Percentiles rank a stretch among this genome's conserved stretches.
Evolutionary conservation across 2,329 filamentous ascomycete genomes (phyloP).

Genomic region (Bisporella sp.): DNA sequence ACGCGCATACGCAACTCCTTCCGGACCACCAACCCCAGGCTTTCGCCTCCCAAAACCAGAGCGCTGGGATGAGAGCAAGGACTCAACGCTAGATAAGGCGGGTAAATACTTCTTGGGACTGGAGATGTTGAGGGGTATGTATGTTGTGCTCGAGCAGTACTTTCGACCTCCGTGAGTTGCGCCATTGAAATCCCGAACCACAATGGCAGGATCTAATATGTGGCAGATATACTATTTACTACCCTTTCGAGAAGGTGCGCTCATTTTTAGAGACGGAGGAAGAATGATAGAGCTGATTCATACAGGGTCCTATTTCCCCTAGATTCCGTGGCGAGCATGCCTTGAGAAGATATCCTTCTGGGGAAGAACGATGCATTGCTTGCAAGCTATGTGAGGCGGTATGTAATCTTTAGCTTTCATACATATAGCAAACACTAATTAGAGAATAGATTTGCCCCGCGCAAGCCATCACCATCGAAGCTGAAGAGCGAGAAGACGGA

Average conservation of each 20-base stretch:
- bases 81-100: conserved; percentile 72
- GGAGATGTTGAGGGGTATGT: conserved; percentile 97
- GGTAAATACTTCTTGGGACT: conserved; percentile 93
- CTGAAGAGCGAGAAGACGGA: conserved; percentile 94
- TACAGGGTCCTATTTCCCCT: conserved; percentile 85
- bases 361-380: conserved; percentile 97
- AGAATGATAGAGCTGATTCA: conserved; percentile 16
- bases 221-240: conserved; percentile 89
- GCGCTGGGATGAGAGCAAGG: conserved; percentile 74
- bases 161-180: conserved; percentile 88
- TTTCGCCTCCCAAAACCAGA: conserved; percentile 71
- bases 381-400: conserved; percentile 98
- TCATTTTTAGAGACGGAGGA: neutral
- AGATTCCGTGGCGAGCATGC: conserved; percentile 98
- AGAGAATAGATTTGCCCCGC: conserved; percentile 73
- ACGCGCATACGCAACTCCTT: conserved; percentile 51
- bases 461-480: conserved; percentile 97
- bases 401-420: conserved; percentile 12
- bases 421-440: conserved; percentile 9
- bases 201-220: conserved; percentile 21
- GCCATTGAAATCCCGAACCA: conserved; percentile 16
- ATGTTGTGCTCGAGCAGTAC: conserved; percentile 94
- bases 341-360: conserved; percentile 89
- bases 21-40: conserved; percentile 69
- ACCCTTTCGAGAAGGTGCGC: conserved; percentile 88